phyloP scores from a whole-genome alignment of 23 red algal genomes.

The Gracilariopsis chorda region DNA sequence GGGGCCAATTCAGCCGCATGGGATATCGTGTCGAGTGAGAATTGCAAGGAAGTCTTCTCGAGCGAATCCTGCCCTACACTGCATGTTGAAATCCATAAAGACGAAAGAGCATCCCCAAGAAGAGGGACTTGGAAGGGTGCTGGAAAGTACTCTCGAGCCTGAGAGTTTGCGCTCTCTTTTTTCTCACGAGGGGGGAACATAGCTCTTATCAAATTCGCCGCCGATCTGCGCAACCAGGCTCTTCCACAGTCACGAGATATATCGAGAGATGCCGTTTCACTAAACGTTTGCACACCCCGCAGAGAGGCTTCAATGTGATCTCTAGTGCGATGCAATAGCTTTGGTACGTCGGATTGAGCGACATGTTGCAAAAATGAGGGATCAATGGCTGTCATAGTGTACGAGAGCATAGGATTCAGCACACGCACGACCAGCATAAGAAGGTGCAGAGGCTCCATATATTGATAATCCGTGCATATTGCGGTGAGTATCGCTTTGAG shows the following conservation, averaged over 20 bases:
- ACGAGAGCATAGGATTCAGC: conserved; percentile 15
- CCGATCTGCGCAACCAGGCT: background rate
- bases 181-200: conserved; percentile 11
- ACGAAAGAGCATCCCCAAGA: background rate
- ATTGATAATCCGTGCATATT: background rate
- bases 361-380: background rate
- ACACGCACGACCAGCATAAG: background rate
- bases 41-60: background rate
- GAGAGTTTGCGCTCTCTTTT: background rate
- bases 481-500: background rate
- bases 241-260: conserved; percentile 31
- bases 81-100: conserved; percentile 22
- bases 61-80: background rate
- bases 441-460: conserved; percentile 39
- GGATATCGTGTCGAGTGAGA: background rate
- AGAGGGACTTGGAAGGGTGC: background rate
- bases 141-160: background rate
- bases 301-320: conserved; percentile 27
- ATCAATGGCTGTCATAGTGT: background rate
- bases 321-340: background rate
- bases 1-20: conserved; percentile 17
- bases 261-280: conserved; percentile 9
- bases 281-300: background rate
- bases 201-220: conserved; percentile 1
- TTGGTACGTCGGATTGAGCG: conserved; percentile 1